Base-by-base conservation (phyloP, 306 rosid genomes). In the Astragalus membranaceus region DNA sequence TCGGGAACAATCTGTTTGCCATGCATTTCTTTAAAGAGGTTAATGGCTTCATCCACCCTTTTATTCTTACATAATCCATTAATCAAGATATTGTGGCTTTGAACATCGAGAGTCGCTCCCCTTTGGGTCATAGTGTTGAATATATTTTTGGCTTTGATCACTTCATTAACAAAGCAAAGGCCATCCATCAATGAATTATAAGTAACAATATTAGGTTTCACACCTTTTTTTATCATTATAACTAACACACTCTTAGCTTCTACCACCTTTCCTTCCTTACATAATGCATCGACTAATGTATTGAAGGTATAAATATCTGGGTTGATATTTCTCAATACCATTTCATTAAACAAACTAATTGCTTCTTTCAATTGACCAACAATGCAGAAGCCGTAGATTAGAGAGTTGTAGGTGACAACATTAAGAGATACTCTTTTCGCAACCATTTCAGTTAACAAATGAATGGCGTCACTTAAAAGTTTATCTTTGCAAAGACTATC, bases 181-280 rank as follows among this genome's bases (percentile, higher is more conserved):
- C 83, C 80, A 62, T 74, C 66, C 37, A 67, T 51, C 3, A 73
- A 33, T 2, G 77, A 7, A 53, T 5, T 60, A 39, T 74, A 74
- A 4, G 69, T 74, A 23, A 80, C 56, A 4, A 8, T 9, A 64
- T 69, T 5, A 16, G 60, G 75, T 23, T 43, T 5, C 5, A 43
- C 5, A 3, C 46, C 57, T 0, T 4, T 26, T 13, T 70, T 20
- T 0, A 16, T 65, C 68, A 71, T 75, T 10, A 30, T 3, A 6
- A 61, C 59, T 30, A 65, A 2, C 33, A 65, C 36, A 10, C 13
- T 15, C 23, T 43, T 39, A 10, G 73, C 67, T 15, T 75, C 60
- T 12, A 3, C 8, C 13, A 55, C 7, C 30, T 8, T 64, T 43
- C 79, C 73, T 14, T 62, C 64, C 42, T 74, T 59, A 7, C 68